A percentile compares a stretch with the other conserved stretches of the same genome.
Conservation (phyloP, 495 filamentous ascomycete genomes). For the Hypoxylon perforatum region DNA sequence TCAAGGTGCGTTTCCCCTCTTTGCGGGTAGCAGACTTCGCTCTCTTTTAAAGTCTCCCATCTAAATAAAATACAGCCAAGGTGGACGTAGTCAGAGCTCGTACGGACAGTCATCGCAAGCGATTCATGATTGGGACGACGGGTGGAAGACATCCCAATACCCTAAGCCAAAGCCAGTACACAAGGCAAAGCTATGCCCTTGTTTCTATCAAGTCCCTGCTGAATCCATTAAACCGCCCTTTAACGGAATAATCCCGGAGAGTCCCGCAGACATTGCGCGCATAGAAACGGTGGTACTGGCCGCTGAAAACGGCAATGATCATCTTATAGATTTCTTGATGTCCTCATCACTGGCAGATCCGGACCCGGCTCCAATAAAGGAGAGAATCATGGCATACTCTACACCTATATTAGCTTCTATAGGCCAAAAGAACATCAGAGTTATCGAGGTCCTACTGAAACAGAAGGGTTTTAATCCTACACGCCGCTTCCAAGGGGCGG, state of each 20-base stretch:
- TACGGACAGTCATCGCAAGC: neutral
- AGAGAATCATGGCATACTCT: neutral
- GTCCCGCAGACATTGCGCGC: neutral
- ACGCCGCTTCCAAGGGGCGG: neutral
- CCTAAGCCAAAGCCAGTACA: neutral
- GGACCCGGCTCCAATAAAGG: neutral
- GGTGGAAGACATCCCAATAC: neutral
- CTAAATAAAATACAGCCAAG: neutral
- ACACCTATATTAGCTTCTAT: neutral
- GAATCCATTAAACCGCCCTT: neutral
- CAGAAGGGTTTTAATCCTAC: neutral
- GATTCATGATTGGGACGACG: neutral
- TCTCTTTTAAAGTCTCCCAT: neutral
- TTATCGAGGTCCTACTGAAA: constrained; percentile 1
- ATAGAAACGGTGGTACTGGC: neutral
- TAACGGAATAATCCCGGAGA: neutral
- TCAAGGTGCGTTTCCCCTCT: neutral
- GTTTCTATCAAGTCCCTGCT: neutral
- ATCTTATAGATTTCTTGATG: neutral
- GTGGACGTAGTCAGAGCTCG: neutral
- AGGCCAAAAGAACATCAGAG: neutral
- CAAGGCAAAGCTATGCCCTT: neutral
- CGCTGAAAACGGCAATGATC: neutral
- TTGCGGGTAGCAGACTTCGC: neutral
- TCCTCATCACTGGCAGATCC: neutral